phyloP scores from a whole-genome alignment of 768 basidiomycete genomes.

The Tricholoma terreum region DNA sequence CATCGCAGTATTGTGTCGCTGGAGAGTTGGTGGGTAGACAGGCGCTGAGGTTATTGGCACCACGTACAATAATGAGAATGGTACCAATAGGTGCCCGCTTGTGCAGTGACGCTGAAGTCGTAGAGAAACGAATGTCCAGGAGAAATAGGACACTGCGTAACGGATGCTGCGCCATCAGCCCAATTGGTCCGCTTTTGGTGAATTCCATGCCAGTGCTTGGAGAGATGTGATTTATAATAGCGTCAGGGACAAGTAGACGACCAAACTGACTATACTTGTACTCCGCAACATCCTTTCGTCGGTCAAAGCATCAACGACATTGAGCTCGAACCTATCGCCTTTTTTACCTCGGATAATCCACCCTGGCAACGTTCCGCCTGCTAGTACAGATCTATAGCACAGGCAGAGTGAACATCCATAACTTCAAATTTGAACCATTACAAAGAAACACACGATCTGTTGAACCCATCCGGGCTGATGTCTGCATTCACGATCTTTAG shows the following conservation, averaged over 20 bases:
- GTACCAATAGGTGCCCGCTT: constrained; percentile 27
- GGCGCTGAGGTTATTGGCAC: neutral
- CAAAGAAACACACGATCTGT: constrained; percentile 9
- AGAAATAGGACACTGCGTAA: constrained; percentile 41
- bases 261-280: constrained; percentile 14
- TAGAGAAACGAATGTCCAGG: constrained; percentile 36
- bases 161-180: constrained; percentile 33
- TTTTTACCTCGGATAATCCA: constrained; percentile 26
- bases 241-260: constrained; percentile 12
- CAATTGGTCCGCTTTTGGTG: constrained; percentile 34
- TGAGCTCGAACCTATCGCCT: constrained; percentile 21
- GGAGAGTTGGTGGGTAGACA: constrained; percentile 19
- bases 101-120: constrained; percentile 24
- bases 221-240: neutral
- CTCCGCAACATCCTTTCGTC: constrained; percentile 16
- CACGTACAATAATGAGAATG: constrained; percentile 24
- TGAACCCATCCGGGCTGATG: constrained; percentile 47
- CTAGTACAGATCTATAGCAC: constrained; percentile 21
- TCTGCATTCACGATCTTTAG: constrained; percentile 38
- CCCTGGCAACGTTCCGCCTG: constrained; percentile 24
- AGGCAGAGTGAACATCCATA: neutral
- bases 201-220: constrained; percentile 45
- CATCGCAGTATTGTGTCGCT: constrained; percentile 48
- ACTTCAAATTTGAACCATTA: neutral
- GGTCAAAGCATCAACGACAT: constrained; percentile 18